A percentile compares a stretch with the other conserved stretches of the same genome.
phyloP scores from a whole-genome alignment of 371 early-diverging fungal genomes.

The Mucor circinelloides region DNA sequence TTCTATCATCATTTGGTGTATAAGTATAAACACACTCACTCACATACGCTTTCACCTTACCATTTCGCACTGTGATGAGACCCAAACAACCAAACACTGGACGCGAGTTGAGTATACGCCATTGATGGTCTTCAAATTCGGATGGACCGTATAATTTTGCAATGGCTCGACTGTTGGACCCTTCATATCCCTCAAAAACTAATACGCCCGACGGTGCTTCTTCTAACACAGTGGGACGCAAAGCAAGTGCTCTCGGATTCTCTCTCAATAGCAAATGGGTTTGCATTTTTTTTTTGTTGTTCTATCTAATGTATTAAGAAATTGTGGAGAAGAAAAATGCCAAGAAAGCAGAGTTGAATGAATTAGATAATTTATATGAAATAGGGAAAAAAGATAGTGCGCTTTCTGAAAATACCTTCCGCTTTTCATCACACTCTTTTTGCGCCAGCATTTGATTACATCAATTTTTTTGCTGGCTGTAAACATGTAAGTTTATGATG shows the following conservation, averaged over 20 bases:
- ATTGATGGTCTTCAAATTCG: constrained; percentile 53
- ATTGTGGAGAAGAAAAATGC: background rate
- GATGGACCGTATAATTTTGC: constrained; percentile 48
- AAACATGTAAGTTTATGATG: no score
- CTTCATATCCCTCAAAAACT: constrained; percentile 42
- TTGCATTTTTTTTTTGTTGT: constrained; percentile 33
- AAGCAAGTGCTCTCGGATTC: constrained; percentile 50
- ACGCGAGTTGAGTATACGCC: constrained; percentile 52
- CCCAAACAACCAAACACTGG: constrained; percentile 78
- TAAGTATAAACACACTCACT: background rate
- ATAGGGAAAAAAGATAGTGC: background rate
- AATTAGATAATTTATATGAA: background rate
- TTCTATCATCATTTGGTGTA: constrained; percentile 42
- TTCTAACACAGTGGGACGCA: constrained; percentile 52
- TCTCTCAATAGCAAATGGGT: constrained; percentile 51
- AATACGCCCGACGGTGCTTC: constrained; percentile 51
- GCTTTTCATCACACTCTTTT: no score
- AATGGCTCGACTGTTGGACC: constrained; percentile 35
- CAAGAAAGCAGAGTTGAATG: background rate
- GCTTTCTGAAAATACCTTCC: no score
- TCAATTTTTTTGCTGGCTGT: no score
- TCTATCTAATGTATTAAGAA: no score
- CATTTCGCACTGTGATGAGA: constrained; percentile 63
- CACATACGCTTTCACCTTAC: constrained; percentile 29
- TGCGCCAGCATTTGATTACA: no score